Conservation (phyloP, 805 yeast genomes). For the Candida schatavii region DNA sequence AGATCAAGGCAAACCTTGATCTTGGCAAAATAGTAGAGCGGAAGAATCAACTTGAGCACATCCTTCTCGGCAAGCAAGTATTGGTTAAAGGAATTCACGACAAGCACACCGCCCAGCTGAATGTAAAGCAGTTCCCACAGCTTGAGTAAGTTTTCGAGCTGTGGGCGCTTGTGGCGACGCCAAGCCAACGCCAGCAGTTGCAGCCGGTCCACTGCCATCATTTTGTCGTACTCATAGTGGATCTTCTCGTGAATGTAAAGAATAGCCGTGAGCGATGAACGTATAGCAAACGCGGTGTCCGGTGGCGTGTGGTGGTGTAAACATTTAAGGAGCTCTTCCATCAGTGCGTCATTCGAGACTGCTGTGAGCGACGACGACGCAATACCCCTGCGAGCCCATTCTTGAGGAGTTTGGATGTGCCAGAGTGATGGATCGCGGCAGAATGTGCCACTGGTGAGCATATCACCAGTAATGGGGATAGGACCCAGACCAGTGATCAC, state of each 20-base stretch:
- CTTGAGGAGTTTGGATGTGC: constrained; percentile 40
- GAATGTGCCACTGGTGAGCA: constrained; percentile 52
- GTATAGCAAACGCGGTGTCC: constrained; percentile 42
- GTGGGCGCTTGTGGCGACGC: constrained; percentile 62
- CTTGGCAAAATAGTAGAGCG: constrained; percentile 63
- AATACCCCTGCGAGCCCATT: constrained; percentile 46
- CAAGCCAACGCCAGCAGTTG: constrained; percentile 42
- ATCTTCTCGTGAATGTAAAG: constrained; percentile 68
- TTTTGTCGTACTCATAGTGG: constrained; percentile 43
- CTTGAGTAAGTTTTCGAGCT: constrained; percentile 53
- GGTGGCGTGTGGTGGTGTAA: constrained; percentile 36
- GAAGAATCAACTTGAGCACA: constrained; percentile 61
- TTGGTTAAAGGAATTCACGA: constrained; percentile 49
- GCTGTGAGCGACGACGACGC: constrained; percentile 40
- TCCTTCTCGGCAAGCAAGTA: constrained; percentile 51
- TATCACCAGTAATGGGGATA: constrained; percentile 21
- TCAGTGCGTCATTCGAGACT: constrained; percentile 53
- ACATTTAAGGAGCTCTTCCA: constrained; percentile 44
- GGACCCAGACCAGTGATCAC: constrained; percentile 40
- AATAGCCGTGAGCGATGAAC: constrained; percentile 53
- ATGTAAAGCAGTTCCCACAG: constrained; percentile 67
- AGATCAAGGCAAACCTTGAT: constrained; percentile 61
- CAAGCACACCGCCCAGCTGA: constrained; percentile 60
- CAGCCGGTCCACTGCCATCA: constrained; percentile 23
- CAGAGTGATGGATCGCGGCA: constrained; percentile 61